Percentiles rank a stretch among this genome's conserved stretches.
These are phyloP conservation scores for Cladobotryum mycophilum DNA, from an alignment of 2,329 filamentous ascomycete species.

Conservation along the genomic window DNA sequence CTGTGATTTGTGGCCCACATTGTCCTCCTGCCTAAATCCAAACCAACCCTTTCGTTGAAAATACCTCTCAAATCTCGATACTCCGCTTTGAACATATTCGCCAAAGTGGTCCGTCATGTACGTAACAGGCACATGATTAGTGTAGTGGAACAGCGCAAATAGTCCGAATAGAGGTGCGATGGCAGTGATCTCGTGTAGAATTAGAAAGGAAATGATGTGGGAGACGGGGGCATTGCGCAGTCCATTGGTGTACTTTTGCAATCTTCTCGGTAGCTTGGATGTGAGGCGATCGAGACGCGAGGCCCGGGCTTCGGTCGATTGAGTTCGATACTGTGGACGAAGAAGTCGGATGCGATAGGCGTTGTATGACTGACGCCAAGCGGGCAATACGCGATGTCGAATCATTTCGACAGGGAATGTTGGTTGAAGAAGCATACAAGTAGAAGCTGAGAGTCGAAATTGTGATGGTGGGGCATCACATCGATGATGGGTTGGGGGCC, in stretches of 20 bases:
- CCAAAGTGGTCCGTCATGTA: slow-evolving; percentile 47
- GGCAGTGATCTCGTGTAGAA: slow-evolving; percentile 89
- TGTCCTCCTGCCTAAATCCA: slow-evolving; percentile 42
- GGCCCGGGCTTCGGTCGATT: slow-evolving; percentile 22
- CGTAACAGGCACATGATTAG: slow-evolving; percentile 60
- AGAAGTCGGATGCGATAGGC: slow-evolving; percentile 7
- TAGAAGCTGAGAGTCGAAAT: background rate
- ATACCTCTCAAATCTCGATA: slow-evolving; percentile 70
- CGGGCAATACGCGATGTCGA: slow-evolving; percentile 15
- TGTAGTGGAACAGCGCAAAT: slow-evolving; percentile 73
- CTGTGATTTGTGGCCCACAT: slow-evolving; percentile 13
- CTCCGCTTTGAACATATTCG: slow-evolving; percentile 51
- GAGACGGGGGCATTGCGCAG: slow-evolving; percentile 73
- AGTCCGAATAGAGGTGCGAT: slow-evolving; percentile 72
- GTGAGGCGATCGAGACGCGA: slow-evolving; percentile 41
- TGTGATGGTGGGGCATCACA: background rate
- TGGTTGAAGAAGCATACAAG: background rate
- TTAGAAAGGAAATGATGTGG: slow-evolving; percentile 77
- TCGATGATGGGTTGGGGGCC: too few species aligned
- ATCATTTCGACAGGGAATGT: slow-evolving; percentile 16
- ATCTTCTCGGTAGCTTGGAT: slow-evolving; percentile 54
- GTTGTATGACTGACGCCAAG: slow-evolving; percentile 18
- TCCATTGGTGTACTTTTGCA: slow-evolving; percentile 62
- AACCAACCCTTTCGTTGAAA: slow-evolving; percentile 79
- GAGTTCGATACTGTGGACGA: slow-evolving; percentile 14